phyloP scores from a whole-genome alignment of 257 asterid species.

The Misopates orontium region DNA sequence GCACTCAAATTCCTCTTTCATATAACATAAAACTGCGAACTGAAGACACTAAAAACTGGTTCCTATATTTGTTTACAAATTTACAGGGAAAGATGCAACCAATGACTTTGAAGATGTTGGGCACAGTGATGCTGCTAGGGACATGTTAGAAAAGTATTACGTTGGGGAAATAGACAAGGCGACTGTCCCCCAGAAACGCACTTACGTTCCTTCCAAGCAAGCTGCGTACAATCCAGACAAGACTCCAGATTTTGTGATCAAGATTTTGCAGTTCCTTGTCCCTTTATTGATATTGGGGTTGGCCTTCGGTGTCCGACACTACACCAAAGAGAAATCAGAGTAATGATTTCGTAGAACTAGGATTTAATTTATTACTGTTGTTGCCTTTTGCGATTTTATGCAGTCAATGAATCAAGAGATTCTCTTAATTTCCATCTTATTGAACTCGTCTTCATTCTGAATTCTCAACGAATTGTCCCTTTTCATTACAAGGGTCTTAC shows the following conservation, averaged over 20 bases:
- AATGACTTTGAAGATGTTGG: conserved; percentile 69
- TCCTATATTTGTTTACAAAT: background rate
- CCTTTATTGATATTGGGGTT: conserved; percentile 75
- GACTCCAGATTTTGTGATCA: conserved; percentile 67
- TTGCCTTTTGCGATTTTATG: conserved; percentile 1
- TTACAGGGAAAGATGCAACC: conserved; percentile 78
- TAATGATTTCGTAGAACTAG: conserved; percentile 26
- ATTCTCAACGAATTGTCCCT: background rate
- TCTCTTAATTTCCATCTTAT: background rate
- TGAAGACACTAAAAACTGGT: background rate
- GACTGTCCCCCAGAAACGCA: conserved; percentile 54
- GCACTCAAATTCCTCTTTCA: background rate
- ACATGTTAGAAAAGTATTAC: conserved; percentile 48
- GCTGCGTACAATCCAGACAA: conserved; percentile 58
- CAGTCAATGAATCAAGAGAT: conserved; percentile 24
- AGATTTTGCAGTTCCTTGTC: conserved; percentile 80
- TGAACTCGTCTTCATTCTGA: background rate
- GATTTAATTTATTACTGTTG: background rate
- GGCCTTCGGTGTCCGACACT: conserved; percentile 68
- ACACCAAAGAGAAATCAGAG: conserved; percentile 78
- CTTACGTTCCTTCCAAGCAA: conserved; percentile 46
- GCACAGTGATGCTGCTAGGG: conserved; percentile 57
- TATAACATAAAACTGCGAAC: background rate
- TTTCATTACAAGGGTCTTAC: background rate
- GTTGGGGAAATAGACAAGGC: conserved; percentile 56